These are phyloP conservation scores for Boletellus deceptivus DNA, from an alignment of 1,284 basidiomycete species.

Conservation along the genomic window DNA sequence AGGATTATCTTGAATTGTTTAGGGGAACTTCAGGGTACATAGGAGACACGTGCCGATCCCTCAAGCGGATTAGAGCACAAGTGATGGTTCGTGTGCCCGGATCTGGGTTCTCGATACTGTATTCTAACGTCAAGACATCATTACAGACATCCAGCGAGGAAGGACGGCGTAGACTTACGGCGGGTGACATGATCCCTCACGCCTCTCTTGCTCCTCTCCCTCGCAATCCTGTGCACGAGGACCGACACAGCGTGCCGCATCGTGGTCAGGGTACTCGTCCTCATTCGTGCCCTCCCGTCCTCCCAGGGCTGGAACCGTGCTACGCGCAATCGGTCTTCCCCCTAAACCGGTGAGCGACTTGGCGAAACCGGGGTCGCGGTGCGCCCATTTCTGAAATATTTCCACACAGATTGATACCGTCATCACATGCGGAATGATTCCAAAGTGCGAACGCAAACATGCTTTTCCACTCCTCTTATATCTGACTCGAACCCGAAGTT, in stretches of 20 bases:
- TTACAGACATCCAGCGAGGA: background rate
- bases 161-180: background rate
- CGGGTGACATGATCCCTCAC: background rate
- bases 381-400: background rate
- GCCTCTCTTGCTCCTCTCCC: background rate
- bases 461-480: slow-evolving; percentile 8
- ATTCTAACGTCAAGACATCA: background rate
- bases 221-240: background rate
- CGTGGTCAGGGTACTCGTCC: background rate
- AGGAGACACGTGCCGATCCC: background rate
- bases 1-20: background rate
- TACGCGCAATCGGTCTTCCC: too few relatives aligned
- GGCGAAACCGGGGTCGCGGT: background rate
- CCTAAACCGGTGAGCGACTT: too few relatives aligned
- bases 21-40: slow-evolving; percentile 2
- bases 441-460: background rate
- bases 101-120: background rate
- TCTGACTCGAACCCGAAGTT: background rate
- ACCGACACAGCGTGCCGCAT: background rate
- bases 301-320: background rate
- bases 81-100: slow-evolving; percentile 7
- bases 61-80: background rate
- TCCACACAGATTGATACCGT: too few relatives aligned
- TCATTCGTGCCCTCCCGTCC: background rate
- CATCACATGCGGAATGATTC: background rate